Percentiles rank a stretch among this genome's conserved stretches.
phyloP scores from a whole-genome alignment of 805 yeast genomes.

The Lipomyces sp. region DNA sequence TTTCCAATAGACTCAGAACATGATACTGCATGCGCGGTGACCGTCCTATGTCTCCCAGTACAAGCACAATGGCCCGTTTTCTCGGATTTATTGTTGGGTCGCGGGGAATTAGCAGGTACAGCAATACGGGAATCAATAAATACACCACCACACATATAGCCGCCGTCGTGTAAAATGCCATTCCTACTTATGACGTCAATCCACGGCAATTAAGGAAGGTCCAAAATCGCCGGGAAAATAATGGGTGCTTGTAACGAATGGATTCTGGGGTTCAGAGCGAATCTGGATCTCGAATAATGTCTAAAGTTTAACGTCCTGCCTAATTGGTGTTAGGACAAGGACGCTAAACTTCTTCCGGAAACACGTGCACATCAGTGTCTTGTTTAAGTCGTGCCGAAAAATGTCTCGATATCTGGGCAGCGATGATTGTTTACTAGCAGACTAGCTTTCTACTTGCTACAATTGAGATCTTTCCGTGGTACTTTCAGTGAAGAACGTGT shows the following conservation, averaged over 20 bases:
- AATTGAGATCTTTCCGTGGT: neutral
- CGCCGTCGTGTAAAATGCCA: slow-evolving; percentile 1
- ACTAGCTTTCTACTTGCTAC: neutral
- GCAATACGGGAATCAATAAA: slow-evolving; percentile 31
- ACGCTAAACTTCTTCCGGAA: neutral
- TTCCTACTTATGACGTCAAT: neutral
- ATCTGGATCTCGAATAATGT: neutral
- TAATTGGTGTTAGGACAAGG: neutral
- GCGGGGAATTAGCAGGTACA: slow-evolving; percentile 31
- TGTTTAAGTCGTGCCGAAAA: neutral
- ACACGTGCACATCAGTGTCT: neutral
- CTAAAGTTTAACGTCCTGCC: neutral
- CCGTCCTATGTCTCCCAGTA: slow-evolving; percentile 91
- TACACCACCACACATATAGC: slow-evolving; percentile 29
- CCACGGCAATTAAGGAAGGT: neutral
- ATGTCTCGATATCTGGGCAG: neutral
- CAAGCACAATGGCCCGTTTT: slow-evolving; percentile 73
- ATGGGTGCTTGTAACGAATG: neutral
- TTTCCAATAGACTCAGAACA: slow-evolving; percentile 71
- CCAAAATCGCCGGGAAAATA: neutral
- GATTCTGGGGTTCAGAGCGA: neutral
- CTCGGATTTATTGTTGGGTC: slow-evolving; percentile 31
- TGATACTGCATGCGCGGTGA: slow-evolving; percentile 96
- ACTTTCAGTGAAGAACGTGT: neutral
- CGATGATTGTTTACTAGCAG: neutral